Conservation (phyloP, 2,329 filamentous ascomycete species). For the Aspergillus clavatus region DNA sequence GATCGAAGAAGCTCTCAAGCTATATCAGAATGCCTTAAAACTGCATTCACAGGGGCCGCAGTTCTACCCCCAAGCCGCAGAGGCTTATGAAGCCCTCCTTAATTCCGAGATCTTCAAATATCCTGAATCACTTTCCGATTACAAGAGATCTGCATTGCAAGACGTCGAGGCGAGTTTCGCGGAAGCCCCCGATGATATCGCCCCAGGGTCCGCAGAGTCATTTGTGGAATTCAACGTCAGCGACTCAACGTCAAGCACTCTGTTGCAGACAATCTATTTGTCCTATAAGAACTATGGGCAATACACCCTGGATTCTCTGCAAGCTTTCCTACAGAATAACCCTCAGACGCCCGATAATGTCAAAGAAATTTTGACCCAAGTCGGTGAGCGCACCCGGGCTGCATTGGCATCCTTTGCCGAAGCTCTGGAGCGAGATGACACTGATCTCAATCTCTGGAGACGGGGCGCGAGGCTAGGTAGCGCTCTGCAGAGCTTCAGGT, state of each 20-base stretch:
- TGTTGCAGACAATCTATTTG: conserved; percentile 86
- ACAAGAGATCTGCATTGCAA: conserved; percentile 62
- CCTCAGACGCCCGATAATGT: conserved; percentile 13
- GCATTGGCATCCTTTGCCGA: conserved; percentile 55
- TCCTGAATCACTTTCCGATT: conserved; percentile 80
- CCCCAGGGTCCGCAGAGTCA: conserved; percentile 22
- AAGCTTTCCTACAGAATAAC: conserved; percentile 41
- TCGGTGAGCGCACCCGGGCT: conserved; percentile 35
- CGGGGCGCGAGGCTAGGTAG: conserved; percentile 55
- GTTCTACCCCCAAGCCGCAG: conserved; percentile 68
- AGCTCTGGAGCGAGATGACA: conserved; percentile 61
- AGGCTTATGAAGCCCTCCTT: conserved; percentile 81
- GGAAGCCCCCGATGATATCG: conserved; percentile 33
- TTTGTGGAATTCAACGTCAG: conserved; percentile 55
- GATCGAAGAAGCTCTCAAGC: conserved; percentile 93
- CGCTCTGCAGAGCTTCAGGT: conserved; percentile 53
- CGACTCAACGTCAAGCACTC: conserved; percentile 71
- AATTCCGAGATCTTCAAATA: conserved; percentile 91
- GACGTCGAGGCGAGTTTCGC: conserved; percentile 43
- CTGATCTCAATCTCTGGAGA: conserved; percentile 60
- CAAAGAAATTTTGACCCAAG: conserved; percentile 14
- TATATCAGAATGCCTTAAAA: conserved; percentile 87
- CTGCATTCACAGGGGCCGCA: conserved; percentile 80
- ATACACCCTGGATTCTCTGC: conserved; percentile 74
- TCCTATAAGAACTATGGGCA: conserved; percentile 95